Percentiles rank a stretch among this genome's conserved stretches.
Evolutionary conservation across 139 green algal genomes (phyloP).

Genomic region (Eudorina sp.): DNA sequence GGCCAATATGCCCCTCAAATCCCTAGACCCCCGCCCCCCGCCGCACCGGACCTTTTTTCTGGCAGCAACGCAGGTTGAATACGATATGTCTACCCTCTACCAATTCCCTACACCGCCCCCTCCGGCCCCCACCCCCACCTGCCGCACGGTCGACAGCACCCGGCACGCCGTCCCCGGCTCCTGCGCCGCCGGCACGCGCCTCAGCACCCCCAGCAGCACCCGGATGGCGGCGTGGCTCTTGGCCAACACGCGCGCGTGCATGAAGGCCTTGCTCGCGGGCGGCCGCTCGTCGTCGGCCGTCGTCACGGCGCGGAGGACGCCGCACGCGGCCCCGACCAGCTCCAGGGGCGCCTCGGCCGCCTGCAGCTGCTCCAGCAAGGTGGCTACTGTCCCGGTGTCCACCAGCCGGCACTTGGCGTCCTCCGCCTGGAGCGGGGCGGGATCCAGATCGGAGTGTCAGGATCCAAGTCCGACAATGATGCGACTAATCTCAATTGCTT

Average conservation of each 20-base stretch:
- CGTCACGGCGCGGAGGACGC: conserved; percentile 63
- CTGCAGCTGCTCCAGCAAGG: conserved; percentile 32
- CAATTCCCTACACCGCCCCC: not conserved
- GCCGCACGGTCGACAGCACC: conserved; percentile 31
- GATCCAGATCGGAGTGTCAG: no score
- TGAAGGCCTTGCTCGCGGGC: conserved; percentile 66
- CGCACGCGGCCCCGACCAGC: conserved; percentile 4
- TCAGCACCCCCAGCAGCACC: conserved; percentile 49
- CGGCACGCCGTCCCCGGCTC: conserved; percentile 24
- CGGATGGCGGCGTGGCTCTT: conserved; percentile 50
- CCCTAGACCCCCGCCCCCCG: no score
- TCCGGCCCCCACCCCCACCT: not conserved
- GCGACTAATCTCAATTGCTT: no score
- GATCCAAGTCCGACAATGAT: no score
- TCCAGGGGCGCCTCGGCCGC: conserved; percentile 4
- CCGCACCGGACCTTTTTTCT: no score
- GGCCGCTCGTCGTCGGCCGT: conserved; percentile 77
- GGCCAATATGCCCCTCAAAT: no score
- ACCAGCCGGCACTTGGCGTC: conserved; percentile 46
- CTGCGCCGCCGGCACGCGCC: conserved; percentile 18
- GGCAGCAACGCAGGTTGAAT: no score
- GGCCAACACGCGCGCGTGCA: conserved; percentile 61
- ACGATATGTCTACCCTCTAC: not conserved
- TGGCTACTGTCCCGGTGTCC: conserved; percentile 8
- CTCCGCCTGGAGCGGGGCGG: conserved; percentile 38